Evolutionary conservation across 345 rosid species (phyloP), one percentile per base, ranked within the genome.

Genomic region (Hirschfeldia incana): DNA sequence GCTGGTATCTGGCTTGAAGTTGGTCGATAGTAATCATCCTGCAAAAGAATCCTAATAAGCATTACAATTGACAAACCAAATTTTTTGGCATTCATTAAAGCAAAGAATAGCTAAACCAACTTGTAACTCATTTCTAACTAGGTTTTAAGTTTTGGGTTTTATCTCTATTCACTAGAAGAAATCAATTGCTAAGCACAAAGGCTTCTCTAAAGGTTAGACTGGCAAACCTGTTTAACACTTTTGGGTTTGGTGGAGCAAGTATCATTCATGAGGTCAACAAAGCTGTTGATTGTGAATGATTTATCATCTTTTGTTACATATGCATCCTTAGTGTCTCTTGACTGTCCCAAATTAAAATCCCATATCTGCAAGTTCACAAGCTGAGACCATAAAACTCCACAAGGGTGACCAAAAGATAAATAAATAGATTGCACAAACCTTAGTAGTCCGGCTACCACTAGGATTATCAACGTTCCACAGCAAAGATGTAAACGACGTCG

Each of bases 281-380:
- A 83, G 81, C 76, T 85, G 85, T 87, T 86, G 69, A 89, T 84
- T 75, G 78, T 76, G 74, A 87, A 91, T 8, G 89, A 88, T 4
- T 73, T 80, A 10, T 73, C 83, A 63, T 64, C 80, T 11, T 64
- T 84, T 15, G 82, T 39, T 70, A 78, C 83, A 79, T 82, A 86
- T 6, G 65, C 89, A 75, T 78, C 74, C 77, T 89, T 81, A 69
- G 84, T 77, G 42, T 88, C 82, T 79, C 91, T 87, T 72, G 76
- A 73, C 61, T 78, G 84, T 66, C 98, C 98, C 49, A 84, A 85
- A 80, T 88, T 76, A 81, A 92, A 92, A 85, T 94, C 98, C 98
- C 97, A 94, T 86, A 90, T 87, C 98, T 94, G 87, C 84, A 86
- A 79, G 27, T 68, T 61, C 64, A 67, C 46, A 73, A 0, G 49